Base-by-base conservation (phyloP, 1,284 basidiomycete species). In the Ceratobasidium theobromae region DNA sequence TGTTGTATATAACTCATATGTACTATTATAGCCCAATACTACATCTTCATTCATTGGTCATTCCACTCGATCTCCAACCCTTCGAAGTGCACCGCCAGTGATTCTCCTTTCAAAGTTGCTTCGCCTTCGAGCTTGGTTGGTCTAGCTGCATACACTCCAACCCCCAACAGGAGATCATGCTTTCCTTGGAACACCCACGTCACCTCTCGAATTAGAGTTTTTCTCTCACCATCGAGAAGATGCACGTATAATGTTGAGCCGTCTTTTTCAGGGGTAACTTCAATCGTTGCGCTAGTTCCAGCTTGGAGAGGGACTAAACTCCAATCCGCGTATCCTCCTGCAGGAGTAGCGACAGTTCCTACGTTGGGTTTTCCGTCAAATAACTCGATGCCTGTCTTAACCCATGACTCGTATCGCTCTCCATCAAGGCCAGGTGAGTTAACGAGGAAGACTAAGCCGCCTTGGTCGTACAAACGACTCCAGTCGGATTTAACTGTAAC, bases 371-470 rank as follows among this genome's bases (percentile, higher is more conserved):
- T 68, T 21, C 65, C 71, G 48, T 70, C 68, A 40, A 67, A 69
- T 38, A 69, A 68, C 60, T 74, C 73, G 66, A 74, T 71, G 9
- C 73, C 73, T n/a, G 73, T 66, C 52, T 74, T 74, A 4, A 73
- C 51, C 72, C 73, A 73, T 40, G 53, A 51, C 12, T 66, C 48
- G 41, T 62, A 62, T 6, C 18, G 9, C 18, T 45, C 43, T n/a
- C 43, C 43, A 8, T 45, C 43, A 6, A 45, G 5, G 35, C 40
- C 41, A 3, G 65, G 46, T 38, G 53, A 65, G 4, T 71, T 71
- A 25, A 70, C 43, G 51, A 68, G 60, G 28, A 73, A 48, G 16
- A 74, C 57, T n/a, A 74, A 57, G 2, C 73, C 73, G 25, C 71
- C 73, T 58, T 74, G 73, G 60, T 74, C 73, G 67, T 73, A 74